A percentile compares a stretch with the other conserved stretches of the same genome.
Conservation (phyloP, 2,329 filamentous ascomycete genomes). For the Botrytis cinerea region DNA sequence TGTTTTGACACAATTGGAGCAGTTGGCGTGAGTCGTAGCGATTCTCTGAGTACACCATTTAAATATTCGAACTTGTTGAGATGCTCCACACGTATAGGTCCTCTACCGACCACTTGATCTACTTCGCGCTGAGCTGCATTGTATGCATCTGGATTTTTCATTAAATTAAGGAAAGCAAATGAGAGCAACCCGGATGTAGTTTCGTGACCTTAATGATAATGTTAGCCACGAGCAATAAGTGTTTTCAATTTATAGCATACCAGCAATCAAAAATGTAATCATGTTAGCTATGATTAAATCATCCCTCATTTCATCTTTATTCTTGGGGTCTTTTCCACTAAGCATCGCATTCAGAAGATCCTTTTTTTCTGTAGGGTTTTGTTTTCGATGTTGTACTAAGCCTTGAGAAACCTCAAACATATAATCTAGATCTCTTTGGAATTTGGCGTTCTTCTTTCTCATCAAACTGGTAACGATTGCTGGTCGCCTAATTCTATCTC, state of each 20-base stretch:
- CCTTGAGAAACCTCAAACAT: constrained; percentile 57
- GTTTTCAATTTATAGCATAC: constrained; percentile 5
- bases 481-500: constrained; percentile 52
- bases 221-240: constrained; percentile 49
- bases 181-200: constrained; percentile 60
- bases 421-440: constrained; percentile 53
- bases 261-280: constrained; percentile 65
- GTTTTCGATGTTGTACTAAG: constrained; percentile 59
- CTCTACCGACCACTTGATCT: constrained; percentile 52
- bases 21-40: constrained; percentile 62
- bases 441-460: constrained; percentile 48
- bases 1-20: constrained; percentile 58
- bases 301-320: constrained; percentile 61
- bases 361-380: constrained; percentile 57
- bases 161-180: constrained; percentile 53
- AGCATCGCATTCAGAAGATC: constrained; percentile 71
- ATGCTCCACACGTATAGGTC: constrained; percentile 49
- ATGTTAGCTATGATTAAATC: constrained; percentile 66
- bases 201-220: constrained; percentile 55
- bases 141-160: constrained; percentile 51
- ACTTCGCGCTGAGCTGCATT: constrained; percentile 54
- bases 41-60: constrained; percentile 65
- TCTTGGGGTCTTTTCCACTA: constrained; percentile 63
- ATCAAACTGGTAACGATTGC: constrained; percentile 52
- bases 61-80: constrained; percentile 62